Evolutionary conservation across 2,329 filamentous ascomycete genomes (phyloP), one percentile per base, ranked within the genome.

Genomic region (Periconia sp.): DNA sequence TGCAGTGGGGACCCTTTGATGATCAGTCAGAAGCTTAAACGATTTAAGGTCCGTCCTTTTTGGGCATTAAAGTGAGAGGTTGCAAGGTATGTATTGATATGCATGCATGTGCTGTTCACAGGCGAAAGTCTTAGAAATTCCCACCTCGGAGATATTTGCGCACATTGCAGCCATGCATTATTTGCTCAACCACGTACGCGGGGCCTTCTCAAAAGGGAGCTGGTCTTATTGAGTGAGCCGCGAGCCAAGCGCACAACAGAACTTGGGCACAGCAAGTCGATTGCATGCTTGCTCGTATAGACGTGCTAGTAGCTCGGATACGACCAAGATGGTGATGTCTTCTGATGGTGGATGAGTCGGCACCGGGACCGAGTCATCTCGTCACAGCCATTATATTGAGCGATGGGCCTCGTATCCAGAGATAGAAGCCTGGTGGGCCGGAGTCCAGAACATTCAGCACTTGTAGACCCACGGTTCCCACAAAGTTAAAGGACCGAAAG

Each of bases 71-170:
- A n/a, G n/a, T n/a, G n/a, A n/a, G n/a, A n/a, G n/a, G n/a, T n/a
- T n/a, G n/a, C n/a, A n/a, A n/a, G n/a, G n/a, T n/a, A n/a, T n/a
- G n/a, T n/a, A n/a, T n/a, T n/a, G n/a, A n/a, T n/a, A n/a, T 29
- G 26, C 30, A 18, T 32, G 30, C 10, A 32, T 32, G 30, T 15
- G 30, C 30, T 32, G 30, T 32, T 25, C 23, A 25, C 12, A 25
- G 7, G 23, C 26, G 5, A 7, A n/a, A 5, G 12, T 11, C 12
- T n/a, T 29, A 15, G 6, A 5, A n/a, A 7, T n/a, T 29, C 26
- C 12, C n/a, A 15, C 6, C 26, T 7, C 12, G 12, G 5, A 5
- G 26, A 6, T 15, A n/a, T 7, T 17, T 32, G 13, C 7, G 16
- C n/a, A 32, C 30, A 6, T 16, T 6, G 16, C 30, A 4, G 15